A percentile compares a stretch with the other conserved stretches of the same genome.
These are phyloP conservation scores for Monilinia polystroma DNA, from an alignment of 2,329 filamentous ascomycete genomes.

Conservation along the genomic window DNA sequence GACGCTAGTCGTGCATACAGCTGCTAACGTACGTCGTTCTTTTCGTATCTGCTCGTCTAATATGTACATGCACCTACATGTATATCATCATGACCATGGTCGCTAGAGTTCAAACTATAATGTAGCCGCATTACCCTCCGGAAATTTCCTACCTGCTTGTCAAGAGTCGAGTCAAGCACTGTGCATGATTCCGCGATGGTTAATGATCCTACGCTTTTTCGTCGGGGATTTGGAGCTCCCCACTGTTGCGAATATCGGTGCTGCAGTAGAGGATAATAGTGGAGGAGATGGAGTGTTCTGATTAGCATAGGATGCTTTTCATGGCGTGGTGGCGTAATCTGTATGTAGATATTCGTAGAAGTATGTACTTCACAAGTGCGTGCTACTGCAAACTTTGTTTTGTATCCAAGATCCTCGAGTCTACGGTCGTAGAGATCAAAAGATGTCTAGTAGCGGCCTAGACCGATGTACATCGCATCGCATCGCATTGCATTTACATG, in stretches of 20 bases:
- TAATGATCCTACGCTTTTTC: constrained; percentile 2
- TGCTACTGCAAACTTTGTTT: constrained; percentile 8
- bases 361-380: background rate
- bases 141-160: background rate
- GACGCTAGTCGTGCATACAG: constrained; percentile 1
- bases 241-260: constrained; percentile 13
- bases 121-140: constrained; percentile 10
- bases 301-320: background rate
- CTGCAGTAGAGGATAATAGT: constrained; percentile 10
- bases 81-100: background rate
- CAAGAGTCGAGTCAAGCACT: background rate
- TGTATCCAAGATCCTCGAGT: constrained; percentile 1
- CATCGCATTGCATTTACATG: constrained; percentile 11
- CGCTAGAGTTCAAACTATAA: background rate
- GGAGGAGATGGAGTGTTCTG: background rate
- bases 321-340: background rate
- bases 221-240: background rate
- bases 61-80: constrained; percentile 1
- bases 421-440: constrained; percentile 1
- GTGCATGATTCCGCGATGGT: too few species aligned
- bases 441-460: background rate
- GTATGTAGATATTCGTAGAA: background rate
- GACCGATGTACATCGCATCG: constrained; percentile 12
- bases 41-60: background rate
- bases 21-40: background rate